A percentile compares a stretch with the other conserved stretches of the same genome.
phyloP scores from a whole-genome alignment of 2,329 filamentous ascomycete species.

The Passalora sequoiae region DNA sequence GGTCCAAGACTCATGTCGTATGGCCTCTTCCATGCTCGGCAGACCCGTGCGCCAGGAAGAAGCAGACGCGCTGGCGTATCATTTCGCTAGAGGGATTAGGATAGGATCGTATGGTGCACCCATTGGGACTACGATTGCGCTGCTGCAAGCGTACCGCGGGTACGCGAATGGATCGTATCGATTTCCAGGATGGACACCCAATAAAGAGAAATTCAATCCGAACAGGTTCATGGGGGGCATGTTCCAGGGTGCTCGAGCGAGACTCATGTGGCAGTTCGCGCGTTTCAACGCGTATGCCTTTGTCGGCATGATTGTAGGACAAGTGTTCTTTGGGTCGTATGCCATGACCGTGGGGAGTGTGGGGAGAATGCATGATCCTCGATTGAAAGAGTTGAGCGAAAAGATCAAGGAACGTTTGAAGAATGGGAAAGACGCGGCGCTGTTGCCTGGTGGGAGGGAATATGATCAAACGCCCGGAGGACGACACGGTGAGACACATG shows the following conservation, averaged over 20 bases:
- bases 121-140: constrained; percentile 31
- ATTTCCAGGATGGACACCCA: constrained; percentile 41
- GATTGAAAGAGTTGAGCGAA: constrained; percentile 37
- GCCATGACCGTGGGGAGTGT: constrained; percentile 33
- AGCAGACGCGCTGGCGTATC: constrained; percentile 39
- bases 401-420: constrained; percentile 33
- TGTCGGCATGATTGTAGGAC: constrained; percentile 33
- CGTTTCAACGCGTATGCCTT: constrained; percentile 28
- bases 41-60: constrained; percentile 39
- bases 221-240: constrained; percentile 34
- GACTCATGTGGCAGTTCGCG: constrained; percentile 29
- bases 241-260: constrained; percentile 34
- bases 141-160: constrained; percentile 34
- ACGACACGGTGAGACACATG: constrained; percentile 26
- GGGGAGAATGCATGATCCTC: constrained; percentile 37
- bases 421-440: constrained; percentile 17
- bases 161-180: constrained; percentile 27
- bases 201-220: constrained; percentile 34
- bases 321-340: constrained; percentile 30
- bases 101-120: constrained; percentile 38
- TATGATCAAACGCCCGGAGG: constrained; percentile 20
- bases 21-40: constrained; percentile 30
- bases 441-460: constrained; percentile 14
- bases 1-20: constrained; percentile 31
- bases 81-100: constrained; percentile 36